These are phyloP conservation scores for Penium margaritaceum DNA, from an alignment of 139 green algal species.

Conservation along the genomic window DNA sequence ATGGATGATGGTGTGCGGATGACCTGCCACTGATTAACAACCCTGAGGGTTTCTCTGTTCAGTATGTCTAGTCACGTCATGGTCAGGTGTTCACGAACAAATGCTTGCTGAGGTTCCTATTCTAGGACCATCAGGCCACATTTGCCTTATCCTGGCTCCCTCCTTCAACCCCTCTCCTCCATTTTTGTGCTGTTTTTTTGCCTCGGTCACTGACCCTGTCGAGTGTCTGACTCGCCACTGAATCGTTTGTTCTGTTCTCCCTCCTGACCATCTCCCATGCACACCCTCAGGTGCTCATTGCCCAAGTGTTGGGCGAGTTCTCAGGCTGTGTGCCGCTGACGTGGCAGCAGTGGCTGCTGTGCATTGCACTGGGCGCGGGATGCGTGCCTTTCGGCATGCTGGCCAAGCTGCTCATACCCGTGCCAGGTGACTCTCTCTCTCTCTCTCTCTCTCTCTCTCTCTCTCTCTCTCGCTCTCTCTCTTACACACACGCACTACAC, in stretches of 20 bases:
- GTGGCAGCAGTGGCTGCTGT: not conserved
- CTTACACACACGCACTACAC: no score
- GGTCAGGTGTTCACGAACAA: no score
- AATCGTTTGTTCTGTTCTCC: not conserved
- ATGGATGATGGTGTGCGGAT: no score
- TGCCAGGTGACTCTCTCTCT: conserved; percentile 6
- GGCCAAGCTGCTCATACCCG: not conserved
- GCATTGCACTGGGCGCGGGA: conserved; percentile 4
- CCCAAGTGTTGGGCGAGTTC: not conserved
- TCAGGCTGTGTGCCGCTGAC: not conserved
- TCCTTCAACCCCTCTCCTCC: not conserved
- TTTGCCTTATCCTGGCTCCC: not conserved
- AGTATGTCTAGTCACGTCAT: no score
- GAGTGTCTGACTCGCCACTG: no score
- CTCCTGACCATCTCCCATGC: not conserved
- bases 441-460: no score
- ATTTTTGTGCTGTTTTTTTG: not conserved
- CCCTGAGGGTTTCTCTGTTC: no score
- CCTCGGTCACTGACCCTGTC: no score
- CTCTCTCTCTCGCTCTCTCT: no score
- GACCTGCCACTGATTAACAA: no score
- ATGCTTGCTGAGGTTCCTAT: no score
- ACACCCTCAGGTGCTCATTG: not conserved
- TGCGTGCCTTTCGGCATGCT: conserved; percentile 5
- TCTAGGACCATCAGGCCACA: no score